Percentiles rank a stretch among this genome's conserved stretches.
Conservation (phyloP, 768 basidiomycete genomes). For the Agrocybe chaxingu region DNA sequence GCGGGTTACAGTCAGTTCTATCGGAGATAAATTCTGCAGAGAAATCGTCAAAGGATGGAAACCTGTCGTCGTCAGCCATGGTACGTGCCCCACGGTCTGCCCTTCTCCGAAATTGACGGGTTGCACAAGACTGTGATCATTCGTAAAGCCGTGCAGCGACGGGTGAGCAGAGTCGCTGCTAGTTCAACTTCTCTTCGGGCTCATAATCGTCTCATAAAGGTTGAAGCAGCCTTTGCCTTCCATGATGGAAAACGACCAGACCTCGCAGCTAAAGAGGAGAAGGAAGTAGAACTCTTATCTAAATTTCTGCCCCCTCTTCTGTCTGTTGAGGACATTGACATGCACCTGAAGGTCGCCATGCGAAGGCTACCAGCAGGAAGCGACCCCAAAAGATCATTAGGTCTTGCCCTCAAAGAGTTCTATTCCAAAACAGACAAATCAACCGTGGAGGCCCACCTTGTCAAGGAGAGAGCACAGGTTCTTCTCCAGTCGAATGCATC, state of each 20-base stretch:
- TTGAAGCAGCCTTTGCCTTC: slow-evolving; percentile 58
- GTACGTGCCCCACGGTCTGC: slow-evolving; percentile 17
- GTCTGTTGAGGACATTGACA: slow-evolving; percentile 53
- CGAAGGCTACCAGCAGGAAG: slow-evolving; percentile 21
- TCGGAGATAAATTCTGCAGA: slow-evolving; percentile 69
- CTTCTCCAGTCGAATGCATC: slow-evolving; percentile 11
- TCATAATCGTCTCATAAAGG: slow-evolving; percentile 31
- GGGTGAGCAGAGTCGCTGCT: slow-evolving; percentile 40
- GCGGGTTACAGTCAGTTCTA: slow-evolving; percentile 50
- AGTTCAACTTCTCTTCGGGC: neutral
- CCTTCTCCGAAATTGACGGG: slow-evolving; percentile 1
- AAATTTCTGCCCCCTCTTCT: slow-evolving; percentile 60
- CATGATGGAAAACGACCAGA: slow-evolving; percentile 55
- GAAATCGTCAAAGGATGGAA: slow-evolving; percentile 42
- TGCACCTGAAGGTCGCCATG: slow-evolving; percentile 41
- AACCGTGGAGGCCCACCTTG: slow-evolving; percentile 51
- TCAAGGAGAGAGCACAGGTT: slow-evolving; percentile 47
- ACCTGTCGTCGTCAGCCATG: slow-evolving; percentile 44
- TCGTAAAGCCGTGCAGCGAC: slow-evolving; percentile 53
- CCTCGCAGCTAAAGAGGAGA: slow-evolving; percentile 58
- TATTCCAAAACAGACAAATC: slow-evolving; percentile 60
- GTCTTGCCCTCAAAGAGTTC: slow-evolving; percentile 59
- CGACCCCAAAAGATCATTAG: slow-evolving; percentile 35
- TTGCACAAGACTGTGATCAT: slow-evolving; percentile 38
- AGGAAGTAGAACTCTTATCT: slow-evolving; percentile 54